A percentile compares a stretch with the other conserved stretches of the same genome.
phyloP scores from a whole-genome alignment of 2,329 filamentous ascomycete species.

The Grosmannia clavigera region DNA sequence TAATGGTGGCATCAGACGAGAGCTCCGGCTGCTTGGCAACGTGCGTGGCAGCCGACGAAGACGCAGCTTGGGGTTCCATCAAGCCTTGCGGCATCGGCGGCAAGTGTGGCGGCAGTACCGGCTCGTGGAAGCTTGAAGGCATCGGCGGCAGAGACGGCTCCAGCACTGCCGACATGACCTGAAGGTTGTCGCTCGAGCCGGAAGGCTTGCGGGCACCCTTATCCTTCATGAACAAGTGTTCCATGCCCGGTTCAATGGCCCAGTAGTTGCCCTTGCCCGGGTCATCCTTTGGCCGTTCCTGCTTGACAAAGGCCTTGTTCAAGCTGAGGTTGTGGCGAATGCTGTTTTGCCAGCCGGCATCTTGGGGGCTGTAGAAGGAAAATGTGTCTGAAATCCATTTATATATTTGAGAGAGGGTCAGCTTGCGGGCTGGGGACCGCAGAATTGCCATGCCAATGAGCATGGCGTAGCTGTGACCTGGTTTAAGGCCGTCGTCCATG shows the following conservation, averaged over 20 bases:
- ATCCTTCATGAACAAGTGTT: slow-evolving; percentile 80
- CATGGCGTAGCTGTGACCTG: slow-evolving; percentile 83
- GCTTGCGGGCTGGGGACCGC: slow-evolving; percentile 65
- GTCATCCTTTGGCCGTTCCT: slow-evolving; percentile 91
- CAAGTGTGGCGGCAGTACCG: slow-evolving; percentile 35
- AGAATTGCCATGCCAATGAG: slow-evolving; percentile 96
- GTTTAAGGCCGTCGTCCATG: slow-evolving; percentile 78
- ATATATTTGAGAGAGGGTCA: slow-evolving; percentile 93
- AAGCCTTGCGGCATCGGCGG: slow-evolving; percentile 18
- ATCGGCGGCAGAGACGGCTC: slow-evolving; percentile 34
- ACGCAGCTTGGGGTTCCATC: slow-evolving; percentile 4
- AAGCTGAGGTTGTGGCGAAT: slow-evolving; percentile 96
- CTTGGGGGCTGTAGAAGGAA: slow-evolving; percentile 70
- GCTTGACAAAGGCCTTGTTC: slow-evolving; percentile 93
- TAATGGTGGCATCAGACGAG: slow-evolving; percentile 68
- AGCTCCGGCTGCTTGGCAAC: slow-evolving; percentile 34
- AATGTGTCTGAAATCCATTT: slow-evolving; percentile 98
- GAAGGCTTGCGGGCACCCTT: slow-evolving; percentile 54
- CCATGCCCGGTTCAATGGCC: slow-evolving; percentile 82
- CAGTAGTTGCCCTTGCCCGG: slow-evolving; percentile 97
- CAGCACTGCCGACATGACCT: slow-evolving; percentile 44
- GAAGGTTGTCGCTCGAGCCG: slow-evolving; percentile 43
- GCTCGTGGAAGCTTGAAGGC: slow-evolving; percentile 25
- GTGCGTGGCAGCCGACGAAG: slow-evolving; percentile 5
- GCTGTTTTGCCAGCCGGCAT: slow-evolving; percentile 96